Conservation (phyloP, 1,284 basidiomycete genomes). For the Macrocystidia cucumis region DNA sequence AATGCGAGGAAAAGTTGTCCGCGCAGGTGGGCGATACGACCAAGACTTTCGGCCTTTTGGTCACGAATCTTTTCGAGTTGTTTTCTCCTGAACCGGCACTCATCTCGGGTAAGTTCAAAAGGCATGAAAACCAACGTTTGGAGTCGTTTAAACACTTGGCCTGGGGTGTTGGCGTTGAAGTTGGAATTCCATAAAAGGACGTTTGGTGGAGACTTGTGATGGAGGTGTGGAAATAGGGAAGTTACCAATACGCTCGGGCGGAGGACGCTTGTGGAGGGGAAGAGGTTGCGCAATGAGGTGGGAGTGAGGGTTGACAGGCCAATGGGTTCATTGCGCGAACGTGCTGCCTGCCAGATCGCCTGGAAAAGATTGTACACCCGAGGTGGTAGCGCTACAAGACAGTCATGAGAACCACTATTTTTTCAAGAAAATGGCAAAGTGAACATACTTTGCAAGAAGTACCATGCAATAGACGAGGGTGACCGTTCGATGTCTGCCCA, state of each 20-base stretch:
- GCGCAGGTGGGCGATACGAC: slow-evolving; percentile 48
- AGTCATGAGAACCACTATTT: slow-evolving; percentile 7
- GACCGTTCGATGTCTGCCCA: slow-evolving; percentile 65
- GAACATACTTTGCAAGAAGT: slow-evolving; percentile 62
- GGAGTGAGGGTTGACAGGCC: slow-evolving; percentile 41
- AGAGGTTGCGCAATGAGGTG: slow-evolving; percentile 39
- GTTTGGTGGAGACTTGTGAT: slow-evolving; percentile 17
- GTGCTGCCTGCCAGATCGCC: slow-evolving; percentile 38
- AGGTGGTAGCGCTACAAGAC: slow-evolving; percentile 43
- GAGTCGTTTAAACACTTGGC: too few species aligned
- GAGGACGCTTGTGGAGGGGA: slow-evolving; percentile 33
- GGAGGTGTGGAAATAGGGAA: slow-evolving; percentile 55
- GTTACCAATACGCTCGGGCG: slow-evolving; percentile 41
- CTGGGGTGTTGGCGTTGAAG: slow-evolving; percentile 11
- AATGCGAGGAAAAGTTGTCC: slow-evolving; percentile 24
- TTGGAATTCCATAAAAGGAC: slow-evolving; percentile 5
- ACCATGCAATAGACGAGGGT: slow-evolving; percentile 36
- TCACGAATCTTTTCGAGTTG: slow-evolving; percentile 55
- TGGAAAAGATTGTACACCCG: slow-evolving; percentile 36
- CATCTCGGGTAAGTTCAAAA: slow-evolving; percentile 49
- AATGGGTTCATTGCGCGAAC: slow-evolving; percentile 37
- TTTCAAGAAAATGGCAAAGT: slow-evolving; percentile 1
- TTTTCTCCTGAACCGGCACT: slow-evolving; percentile 52
- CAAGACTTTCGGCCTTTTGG: slow-evolving; percentile 55
- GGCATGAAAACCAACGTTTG: slow-evolving; percentile 32